phyloP scores from a whole-genome alignment of 371 early-diverging fungal species.

The Mucor mucedo region DNA sequence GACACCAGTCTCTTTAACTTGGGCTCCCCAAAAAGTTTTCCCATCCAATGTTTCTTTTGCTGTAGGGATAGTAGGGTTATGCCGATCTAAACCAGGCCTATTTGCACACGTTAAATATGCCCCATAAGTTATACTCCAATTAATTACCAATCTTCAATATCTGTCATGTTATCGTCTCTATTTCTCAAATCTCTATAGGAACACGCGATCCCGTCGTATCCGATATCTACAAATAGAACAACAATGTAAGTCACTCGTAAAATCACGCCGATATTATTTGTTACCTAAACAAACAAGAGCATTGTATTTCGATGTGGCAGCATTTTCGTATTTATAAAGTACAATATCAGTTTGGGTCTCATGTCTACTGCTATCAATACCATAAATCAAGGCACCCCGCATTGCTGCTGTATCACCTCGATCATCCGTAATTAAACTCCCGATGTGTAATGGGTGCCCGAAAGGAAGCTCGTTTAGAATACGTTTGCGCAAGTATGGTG shows the following conservation, averaged over 20 bases:
- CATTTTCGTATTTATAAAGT: neutral
- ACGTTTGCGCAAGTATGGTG: constrained; percentile 14
- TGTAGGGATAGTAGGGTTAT: neutral
- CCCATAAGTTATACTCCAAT: too few species aligned
- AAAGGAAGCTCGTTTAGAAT: neutral
- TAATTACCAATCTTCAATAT: neutral
- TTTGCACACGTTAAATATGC: too few species aligned
- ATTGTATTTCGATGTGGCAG: neutral
- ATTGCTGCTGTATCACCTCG: constrained; percentile 13
- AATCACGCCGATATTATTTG: too few species aligned
- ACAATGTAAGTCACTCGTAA: too few species aligned
- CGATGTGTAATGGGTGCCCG: too few species aligned
- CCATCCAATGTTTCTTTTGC: neutral
- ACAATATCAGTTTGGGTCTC: constrained; percentile 12
- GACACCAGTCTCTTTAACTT: neutral
- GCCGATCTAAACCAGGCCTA: constrained; percentile 2
- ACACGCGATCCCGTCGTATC: constrained; percentile 10
- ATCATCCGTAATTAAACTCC: neutral
- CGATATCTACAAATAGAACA: too few species aligned
- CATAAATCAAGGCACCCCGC: constrained; percentile 15
- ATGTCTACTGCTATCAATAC: constrained; percentile 13
- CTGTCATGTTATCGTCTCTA: neutral
- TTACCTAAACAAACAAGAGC: constrained; percentile 10
- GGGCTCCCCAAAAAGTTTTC: constrained; percentile 2
- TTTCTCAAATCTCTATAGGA: constrained; percentile 1